A percentile compares a stretch with the other conserved stretches of the same genome.
phyloP scores from a whole-genome alignment of 306 rosid genomes.

The Mucuna pruriens region DNA sequence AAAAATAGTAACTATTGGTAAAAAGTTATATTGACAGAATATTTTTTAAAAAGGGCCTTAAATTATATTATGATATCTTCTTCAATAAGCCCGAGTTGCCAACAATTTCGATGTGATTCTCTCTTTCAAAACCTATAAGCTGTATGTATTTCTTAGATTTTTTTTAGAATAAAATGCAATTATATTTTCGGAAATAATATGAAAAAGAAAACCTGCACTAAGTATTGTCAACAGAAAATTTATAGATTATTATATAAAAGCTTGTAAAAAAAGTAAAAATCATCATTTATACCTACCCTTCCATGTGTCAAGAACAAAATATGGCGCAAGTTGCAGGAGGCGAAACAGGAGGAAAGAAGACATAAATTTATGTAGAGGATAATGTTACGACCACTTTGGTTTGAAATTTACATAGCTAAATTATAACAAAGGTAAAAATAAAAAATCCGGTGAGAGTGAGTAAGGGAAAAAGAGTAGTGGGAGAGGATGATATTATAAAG shows the following conservation, averaged over 20 bases:
- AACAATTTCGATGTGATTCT: no score
- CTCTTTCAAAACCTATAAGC: no score
- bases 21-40: no score
- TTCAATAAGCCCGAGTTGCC: no score
- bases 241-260: not conserved
- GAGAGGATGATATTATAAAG: not conserved
- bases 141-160: no score
- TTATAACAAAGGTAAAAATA: slow-evolving; percentile 11
- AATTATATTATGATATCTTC: no score
- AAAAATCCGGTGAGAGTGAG: not conserved
- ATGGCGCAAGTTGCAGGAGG: not conserved
- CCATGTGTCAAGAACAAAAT: not conserved
- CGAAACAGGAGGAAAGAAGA: not conserved
- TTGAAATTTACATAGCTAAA: slow-evolving; percentile 37
- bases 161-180: not conserved
- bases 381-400: not conserved
- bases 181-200: not conserved
- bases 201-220: not conserved
- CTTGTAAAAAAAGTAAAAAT: not conserved
- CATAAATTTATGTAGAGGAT: not conserved
- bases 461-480: not conserved
- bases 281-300: not conserved
- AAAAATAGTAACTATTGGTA: no score
- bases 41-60: no score
- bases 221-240: not conserved